Evolutionary conservation across 176 grass and related monocot genomes (phyloP).

Genomic region (Triticum dicoccoides): DNA sequence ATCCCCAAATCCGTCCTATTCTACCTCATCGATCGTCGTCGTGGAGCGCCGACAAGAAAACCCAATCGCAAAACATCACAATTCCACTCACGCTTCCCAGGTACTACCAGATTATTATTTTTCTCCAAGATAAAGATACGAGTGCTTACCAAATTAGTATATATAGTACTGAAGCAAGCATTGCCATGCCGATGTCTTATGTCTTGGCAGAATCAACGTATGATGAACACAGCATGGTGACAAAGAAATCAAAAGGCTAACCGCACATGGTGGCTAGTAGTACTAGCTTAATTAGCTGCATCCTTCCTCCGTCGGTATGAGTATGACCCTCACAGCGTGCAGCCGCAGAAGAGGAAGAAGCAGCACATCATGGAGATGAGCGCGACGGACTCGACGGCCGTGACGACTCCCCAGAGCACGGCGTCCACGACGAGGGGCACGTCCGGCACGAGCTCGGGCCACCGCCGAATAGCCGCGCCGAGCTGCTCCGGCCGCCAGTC

Average conservation of each 20-base stretch:
- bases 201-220: background rate
- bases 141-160: too few relatives aligned
- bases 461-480: conserved; percentile 37
- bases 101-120: too few relatives aligned
- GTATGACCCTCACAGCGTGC: conserved; percentile 32
- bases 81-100: background rate
- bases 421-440: conserved; percentile 46
- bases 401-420: conserved; percentile 65
- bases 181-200: background rate
- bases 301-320: background rate
- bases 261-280: too few relatives aligned
- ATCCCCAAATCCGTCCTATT: background rate
- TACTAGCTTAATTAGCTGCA: background rate
- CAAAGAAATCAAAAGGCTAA: background rate
- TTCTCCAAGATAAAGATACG: too few relatives aligned
- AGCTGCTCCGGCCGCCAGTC: conserved; percentile 31
- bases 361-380: conserved; percentile 71
- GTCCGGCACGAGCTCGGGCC: conserved; percentile 51
- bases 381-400: conserved; percentile 72
- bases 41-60: background rate
- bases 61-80: background rate
- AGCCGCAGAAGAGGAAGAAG: conserved; percentile 91
- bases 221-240: background rate
- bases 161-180: too few relatives aligned
- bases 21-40: background rate